Evolutionary conservation across 2,329 filamentous ascomycete genomes (phyloP).

Genomic region (Mycosphaerella sp.): DNA sequence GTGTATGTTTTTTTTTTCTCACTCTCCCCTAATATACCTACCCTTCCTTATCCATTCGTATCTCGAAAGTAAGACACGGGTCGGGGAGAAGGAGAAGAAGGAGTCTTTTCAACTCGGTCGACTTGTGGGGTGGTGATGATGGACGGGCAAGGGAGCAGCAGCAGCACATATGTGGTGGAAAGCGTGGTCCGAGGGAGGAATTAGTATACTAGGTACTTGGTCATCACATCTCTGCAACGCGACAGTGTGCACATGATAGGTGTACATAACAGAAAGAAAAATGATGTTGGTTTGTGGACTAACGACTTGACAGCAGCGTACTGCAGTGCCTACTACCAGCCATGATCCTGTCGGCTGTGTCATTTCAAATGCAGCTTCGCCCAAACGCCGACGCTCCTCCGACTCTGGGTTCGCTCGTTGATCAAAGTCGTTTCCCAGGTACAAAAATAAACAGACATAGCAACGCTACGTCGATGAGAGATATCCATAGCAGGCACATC

Average conservation of each 20-base stretch:
- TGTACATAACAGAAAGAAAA: neutral
- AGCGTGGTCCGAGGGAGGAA: too few species aligned
- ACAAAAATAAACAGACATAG: constrained; percentile 91
- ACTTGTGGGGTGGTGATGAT: too few species aligned
- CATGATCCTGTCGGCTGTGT: constrained; percentile 10
- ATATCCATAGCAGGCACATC: constrained; percentile 70
- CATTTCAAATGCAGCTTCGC: neutral
- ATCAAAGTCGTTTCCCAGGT: constrained; percentile 71
- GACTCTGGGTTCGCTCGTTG: neutral
- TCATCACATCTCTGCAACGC: neutral
- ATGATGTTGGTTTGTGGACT: neutral
- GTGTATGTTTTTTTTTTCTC: too few species aligned
- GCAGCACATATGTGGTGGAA: too few species aligned
- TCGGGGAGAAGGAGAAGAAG: too few species aligned
- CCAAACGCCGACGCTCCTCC: constrained; percentile 1
- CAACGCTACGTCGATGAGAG: constrained; percentile 71
- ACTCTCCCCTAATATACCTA: too few species aligned
- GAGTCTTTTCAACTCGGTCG: too few species aligned
- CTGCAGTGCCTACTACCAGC: neutral
- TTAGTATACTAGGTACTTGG: too few species aligned
- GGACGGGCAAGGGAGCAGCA: too few species aligned
- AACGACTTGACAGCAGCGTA: neutral
- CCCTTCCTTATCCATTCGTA: too few species aligned
- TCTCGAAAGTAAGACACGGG: too few species aligned
- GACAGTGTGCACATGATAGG: neutral